Percentiles rank a stretch among this genome's conserved stretches.
Evolutionary conservation across 345 rosid genomes (phyloP).

Genomic region (Corchorus capsularis): DNA sequence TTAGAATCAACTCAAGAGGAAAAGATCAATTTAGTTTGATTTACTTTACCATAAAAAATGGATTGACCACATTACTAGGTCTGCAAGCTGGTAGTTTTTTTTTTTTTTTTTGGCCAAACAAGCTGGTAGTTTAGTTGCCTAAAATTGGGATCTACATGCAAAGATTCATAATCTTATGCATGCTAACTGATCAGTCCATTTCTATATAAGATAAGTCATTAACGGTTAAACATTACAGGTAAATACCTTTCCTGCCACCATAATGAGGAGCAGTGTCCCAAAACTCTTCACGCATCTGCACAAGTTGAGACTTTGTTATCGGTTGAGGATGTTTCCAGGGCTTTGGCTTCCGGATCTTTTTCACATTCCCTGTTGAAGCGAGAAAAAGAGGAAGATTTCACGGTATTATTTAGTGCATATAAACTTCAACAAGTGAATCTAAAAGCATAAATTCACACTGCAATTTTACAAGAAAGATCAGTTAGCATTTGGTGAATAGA

Average conservation of each 20-base stretch:
- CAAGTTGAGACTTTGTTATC: constrained; percentile 71
- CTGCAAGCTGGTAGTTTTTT: background rate
- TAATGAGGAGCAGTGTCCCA: constrained; percentile 99
- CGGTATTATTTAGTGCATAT: background rate
- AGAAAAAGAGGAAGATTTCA: background rate
- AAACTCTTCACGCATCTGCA: constrained; percentile 85
- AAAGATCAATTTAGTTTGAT: background rate
- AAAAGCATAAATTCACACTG: background rate
- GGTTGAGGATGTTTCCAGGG: constrained; percentile 90
- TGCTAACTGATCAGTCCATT: constrained; percentile 8
- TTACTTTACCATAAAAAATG: background rate
- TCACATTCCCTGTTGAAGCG: constrained; percentile 45
- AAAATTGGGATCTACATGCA: background rate
- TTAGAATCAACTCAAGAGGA: background rate
- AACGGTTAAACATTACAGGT: background rate
- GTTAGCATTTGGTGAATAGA: background rate
- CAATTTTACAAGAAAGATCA: background rate
- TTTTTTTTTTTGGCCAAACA: too few species aligned
- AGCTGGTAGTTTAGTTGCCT: too few species aligned
- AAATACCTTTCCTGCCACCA: constrained; percentile 82
- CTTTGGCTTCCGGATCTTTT: constrained; percentile 84
- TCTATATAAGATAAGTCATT: background rate
- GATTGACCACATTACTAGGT: background rate
- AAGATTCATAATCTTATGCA: background rate
- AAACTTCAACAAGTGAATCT: background rate